These are phyloP conservation scores for Psidium guajava DNA, from an alignment of 345 rosid species.

Conservation along the genomic window DNA sequence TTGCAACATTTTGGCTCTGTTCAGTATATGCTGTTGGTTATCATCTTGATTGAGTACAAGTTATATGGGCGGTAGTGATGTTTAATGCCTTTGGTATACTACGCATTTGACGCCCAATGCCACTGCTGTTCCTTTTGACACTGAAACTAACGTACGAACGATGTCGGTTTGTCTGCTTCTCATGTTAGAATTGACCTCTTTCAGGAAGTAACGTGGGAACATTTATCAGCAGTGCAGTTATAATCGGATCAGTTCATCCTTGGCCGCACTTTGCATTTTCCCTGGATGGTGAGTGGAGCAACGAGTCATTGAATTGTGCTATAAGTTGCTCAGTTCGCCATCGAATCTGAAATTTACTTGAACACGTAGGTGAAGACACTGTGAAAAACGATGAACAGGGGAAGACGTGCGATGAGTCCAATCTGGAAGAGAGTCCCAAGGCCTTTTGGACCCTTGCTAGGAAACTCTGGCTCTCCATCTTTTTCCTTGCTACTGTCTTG, in stretches of 20 bases:
- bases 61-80: neutral
- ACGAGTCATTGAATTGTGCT: neutral
- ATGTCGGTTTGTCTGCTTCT: neutral
- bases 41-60: neutral
- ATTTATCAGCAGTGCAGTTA: constrained; percentile 13
- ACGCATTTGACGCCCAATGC: neutral
- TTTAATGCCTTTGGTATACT: neutral
- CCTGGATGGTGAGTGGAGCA: neutral
- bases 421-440: constrained; percentile 8
- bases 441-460: constrained; percentile 15
- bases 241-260: constrained; percentile 13
- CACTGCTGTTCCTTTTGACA: neutral
- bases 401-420: constrained; percentile 4
- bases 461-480: constrained; percentile 34
- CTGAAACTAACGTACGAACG: neutral
- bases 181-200: neutral
- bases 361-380: constrained; percentile 18
- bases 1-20: neutral
- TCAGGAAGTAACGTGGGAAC: constrained; percentile 19
- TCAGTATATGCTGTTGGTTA: neutral
- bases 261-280: constrained; percentile 6
- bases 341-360: neutral
- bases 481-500: constrained; percentile 24
- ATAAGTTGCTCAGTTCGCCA: neutral
- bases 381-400: constrained; percentile 11